Evolutionary conservation across 331 rosid genomes (phyloP).

Genomic region (Acacia concinna): DNA sequence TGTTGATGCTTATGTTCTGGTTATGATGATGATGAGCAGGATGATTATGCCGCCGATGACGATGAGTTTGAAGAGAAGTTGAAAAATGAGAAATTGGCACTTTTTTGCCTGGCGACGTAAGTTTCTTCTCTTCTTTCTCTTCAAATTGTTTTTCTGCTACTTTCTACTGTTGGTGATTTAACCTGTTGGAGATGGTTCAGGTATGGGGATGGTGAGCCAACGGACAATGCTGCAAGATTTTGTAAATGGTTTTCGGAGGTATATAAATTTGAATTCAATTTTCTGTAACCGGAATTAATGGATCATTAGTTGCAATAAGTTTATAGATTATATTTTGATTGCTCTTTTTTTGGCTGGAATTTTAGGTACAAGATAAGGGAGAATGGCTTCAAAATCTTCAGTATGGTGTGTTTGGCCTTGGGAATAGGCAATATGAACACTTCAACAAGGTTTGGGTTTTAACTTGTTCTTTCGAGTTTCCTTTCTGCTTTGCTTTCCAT

Average conservation of each 20-base stretch:
- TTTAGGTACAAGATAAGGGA: constrained; percentile 77
- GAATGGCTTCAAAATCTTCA: constrained; percentile 77
- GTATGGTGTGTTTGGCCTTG: constrained; percentile 92
- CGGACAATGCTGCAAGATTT: constrained; percentile 92
- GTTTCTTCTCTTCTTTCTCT: constrained; percentile 29
- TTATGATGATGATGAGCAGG: constrained; percentile 45
- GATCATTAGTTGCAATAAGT: background rate
- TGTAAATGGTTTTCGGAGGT: constrained; percentile 96
- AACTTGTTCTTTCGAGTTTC: constrained; percentile 9
- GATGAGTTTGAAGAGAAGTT: constrained; percentile 77
- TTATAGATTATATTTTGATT: constrained; percentile 18
- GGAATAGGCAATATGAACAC: constrained; percentile 98
- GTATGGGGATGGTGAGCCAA: constrained; percentile 99
- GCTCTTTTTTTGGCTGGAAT: constrained; percentile 9
- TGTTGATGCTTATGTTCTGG: constrained; percentile 2
- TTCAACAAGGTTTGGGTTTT: constrained; percentile 78
- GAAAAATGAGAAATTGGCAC: constrained; percentile 59
- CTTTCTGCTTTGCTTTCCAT: constrained; percentile 28
- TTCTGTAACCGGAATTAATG: background rate
- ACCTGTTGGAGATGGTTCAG: constrained; percentile 47
- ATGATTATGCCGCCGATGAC: constrained; percentile 82
- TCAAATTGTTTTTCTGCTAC: background rate
- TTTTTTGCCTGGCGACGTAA: constrained; percentile 97
- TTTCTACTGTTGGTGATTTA: constrained; percentile 11
- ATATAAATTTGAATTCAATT: constrained; percentile 6